Conservation (phyloP, 2,329 filamentous ascomycete genomes). For the Diaporthe australafricana region DNA sequence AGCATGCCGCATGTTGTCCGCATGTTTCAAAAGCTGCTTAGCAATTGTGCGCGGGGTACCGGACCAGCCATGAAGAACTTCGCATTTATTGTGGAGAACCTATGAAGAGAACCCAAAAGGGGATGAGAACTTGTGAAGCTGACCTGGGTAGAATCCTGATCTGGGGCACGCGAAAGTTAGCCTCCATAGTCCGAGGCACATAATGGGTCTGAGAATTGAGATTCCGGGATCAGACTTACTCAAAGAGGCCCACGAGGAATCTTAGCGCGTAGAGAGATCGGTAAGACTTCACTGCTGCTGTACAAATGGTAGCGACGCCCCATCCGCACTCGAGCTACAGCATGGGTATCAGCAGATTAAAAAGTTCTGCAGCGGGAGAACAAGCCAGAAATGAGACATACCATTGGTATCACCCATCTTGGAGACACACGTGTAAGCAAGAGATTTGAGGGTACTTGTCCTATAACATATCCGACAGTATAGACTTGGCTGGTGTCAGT, state of each 20-base stretch:
- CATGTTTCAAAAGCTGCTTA: background rate
- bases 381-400: background rate
- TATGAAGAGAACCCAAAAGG: too few species aligned
- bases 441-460: constrained; percentile 43
- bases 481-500: constrained; percentile 40
- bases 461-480: constrained; percentile 43
- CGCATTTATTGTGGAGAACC: too few species aligned
- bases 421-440: constrained; percentile 42
- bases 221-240: constrained; percentile 39
- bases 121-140: background rate
- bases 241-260: constrained; percentile 45
- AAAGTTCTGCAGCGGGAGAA: background rate
- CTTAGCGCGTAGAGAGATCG: constrained; percentile 35
- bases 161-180: background rate
- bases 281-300: constrained; percentile 41
- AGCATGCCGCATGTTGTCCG: too few species aligned
- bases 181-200: too few species aligned
- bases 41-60: too few species aligned
- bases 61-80: too few species aligned
- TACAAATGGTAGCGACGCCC: constrained; percentile 42
- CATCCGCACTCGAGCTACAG: constrained; percentile 47
- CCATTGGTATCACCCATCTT: constrained; percentile 44
- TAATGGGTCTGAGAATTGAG: too few species aligned
- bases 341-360: constrained; percentile 8
- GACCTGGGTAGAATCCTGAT: constrained; percentile 39